phyloP scores from a whole-genome alignment of 2,329 filamentous ascomycete genomes.

The Aureobasidium sp. region DNA sequence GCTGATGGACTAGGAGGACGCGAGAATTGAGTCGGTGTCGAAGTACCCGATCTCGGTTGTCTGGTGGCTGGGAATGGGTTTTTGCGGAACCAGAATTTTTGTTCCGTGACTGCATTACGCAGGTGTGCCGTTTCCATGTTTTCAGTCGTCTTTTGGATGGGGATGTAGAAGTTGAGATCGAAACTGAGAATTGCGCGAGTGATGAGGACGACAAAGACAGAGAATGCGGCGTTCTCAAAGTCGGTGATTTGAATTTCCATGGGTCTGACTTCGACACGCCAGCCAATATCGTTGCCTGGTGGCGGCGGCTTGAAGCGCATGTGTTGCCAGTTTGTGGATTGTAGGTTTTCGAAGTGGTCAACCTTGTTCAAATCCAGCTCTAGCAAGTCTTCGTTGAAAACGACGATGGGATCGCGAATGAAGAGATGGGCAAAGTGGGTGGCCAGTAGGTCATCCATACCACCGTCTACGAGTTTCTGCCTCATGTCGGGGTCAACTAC shows the following conservation, averaged over 20 bases:
- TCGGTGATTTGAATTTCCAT: constrained; percentile 99
- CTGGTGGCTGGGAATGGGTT: constrained; percentile 59
- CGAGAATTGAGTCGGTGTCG: constrained; percentile 37
- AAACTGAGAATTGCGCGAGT: constrained; percentile 91
- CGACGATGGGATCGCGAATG: constrained; percentile 91
- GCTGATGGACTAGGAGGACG: constrained; percentile 45
- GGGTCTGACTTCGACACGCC: constrained; percentile 93
- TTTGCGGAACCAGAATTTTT: constrained; percentile 89
- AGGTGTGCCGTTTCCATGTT: constrained; percentile 96
- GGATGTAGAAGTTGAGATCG: constrained; percentile 93
- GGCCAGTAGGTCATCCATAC: constrained; percentile 90
- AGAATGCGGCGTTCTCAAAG: constrained; percentile 95
- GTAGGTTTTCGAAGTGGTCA: constrained; percentile 86
- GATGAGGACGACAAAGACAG: constrained; percentile 93
- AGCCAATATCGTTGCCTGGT: constrained; percentile 83
- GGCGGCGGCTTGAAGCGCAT: constrained; percentile 97
- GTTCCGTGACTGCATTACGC: constrained; percentile 69
- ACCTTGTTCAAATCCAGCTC: constrained; percentile 78
- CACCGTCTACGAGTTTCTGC: constrained; percentile 69
- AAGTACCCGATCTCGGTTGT: constrained; percentile 31
- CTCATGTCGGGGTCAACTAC: constrained; percentile 82
- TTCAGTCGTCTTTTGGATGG: constrained; percentile 78
- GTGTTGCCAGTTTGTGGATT: constrained; percentile 99
- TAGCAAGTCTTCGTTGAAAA: constrained; percentile 85
- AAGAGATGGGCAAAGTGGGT: constrained; percentile 98